Evolutionary conservation across 1,284 basidiomycete genomes (phyloP).

Genomic region (Ceratobasidium sp.): DNA sequence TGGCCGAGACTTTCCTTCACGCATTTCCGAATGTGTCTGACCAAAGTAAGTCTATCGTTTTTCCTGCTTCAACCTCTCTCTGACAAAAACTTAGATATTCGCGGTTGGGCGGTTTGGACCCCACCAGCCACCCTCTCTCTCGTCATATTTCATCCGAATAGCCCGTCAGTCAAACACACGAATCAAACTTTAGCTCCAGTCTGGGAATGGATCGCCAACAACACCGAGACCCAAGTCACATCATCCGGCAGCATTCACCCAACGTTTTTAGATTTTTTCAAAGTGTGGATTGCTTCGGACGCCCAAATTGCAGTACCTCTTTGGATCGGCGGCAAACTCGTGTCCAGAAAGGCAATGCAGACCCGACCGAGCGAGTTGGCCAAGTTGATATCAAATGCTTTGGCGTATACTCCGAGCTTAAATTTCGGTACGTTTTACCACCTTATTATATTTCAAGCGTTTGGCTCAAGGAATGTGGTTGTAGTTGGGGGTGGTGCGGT

Average conservation of each 20-base stretch:
- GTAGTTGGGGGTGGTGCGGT: conserved; percentile 45
- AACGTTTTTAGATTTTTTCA: conserved; percentile 19
- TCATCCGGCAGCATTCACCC: background rate
- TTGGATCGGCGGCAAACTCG: background rate
- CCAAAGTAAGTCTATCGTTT: background rate
- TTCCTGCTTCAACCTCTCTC: background rate
- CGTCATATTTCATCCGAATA: conserved; percentile 6
- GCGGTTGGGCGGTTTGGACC: background rate
- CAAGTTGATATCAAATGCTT: too few species aligned
- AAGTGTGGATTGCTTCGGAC: background rate
- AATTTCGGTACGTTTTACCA: too few species aligned
- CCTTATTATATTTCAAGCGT: too few species aligned
- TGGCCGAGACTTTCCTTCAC: background rate
- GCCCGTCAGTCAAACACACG: background rate
- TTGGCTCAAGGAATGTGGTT: too few species aligned
- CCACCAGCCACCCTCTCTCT: background rate
- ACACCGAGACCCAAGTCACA: background rate
- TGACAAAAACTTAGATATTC: background rate
- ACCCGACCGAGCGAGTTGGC: background rate
- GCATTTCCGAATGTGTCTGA: conserved; percentile 4
- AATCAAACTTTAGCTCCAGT: conserved; percentile 7
- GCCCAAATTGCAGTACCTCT: background rate
- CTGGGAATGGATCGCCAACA: conserved; percentile 15
- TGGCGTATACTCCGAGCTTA: too few species aligned
- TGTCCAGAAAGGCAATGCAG: background rate